Base-by-base conservation (phyloP, 106 monocot genomes). In the Narthecium ossifragum region DNA sequence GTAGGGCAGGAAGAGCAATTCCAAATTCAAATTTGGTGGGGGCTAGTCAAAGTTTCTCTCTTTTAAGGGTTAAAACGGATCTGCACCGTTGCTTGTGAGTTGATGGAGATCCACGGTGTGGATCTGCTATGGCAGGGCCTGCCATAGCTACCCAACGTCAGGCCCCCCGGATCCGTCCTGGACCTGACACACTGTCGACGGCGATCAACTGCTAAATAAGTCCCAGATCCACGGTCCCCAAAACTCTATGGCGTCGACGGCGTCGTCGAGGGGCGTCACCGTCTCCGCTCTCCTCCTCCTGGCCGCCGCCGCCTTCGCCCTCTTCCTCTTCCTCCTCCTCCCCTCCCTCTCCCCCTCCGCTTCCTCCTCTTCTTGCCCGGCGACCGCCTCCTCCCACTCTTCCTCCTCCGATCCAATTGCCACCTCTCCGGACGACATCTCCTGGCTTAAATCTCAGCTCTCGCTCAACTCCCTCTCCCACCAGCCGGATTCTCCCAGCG, bases 371-470 rank as follows among this genome's bases (percentile, higher is more conserved):
- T 46, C 58, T 31, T 48, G 55, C 69, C 22, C 64, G 9, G 12
- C 63, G 14, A 51, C 61, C 24, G 15, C 73, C 59, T 11, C 40
- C 26, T 6, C 36, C 27, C n/a, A 17, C 51, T 27, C 59, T 64
- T 4, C 55, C 13, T 17, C 49, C 17, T 17, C 7, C 17, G 23
- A 39, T 24, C 63, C 41, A 27, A 62, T 63, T 51, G 46, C 76
- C 60, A 48, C 82, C 24, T 64, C 78, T 6, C 14, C 63, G 26
- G 67, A 48, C 13, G 87, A 87, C 65, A 29, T 82, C 47, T 40
- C 72, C 12, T 87, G 82, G 87, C 81, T 87, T 57, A 64, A 66
- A 43, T 68, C 78, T 5, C 77, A 72, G 43, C 57, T 87, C 66
- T 26, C 14, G n/a, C 49, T 57, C 54, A 87, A 87, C 58, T 53